A percentile compares a stretch with the other conserved stretches of the same genome.
phyloP scores from a whole-genome alignment of 306 rosid genomes.

The Cucumis cinereus region DNA sequence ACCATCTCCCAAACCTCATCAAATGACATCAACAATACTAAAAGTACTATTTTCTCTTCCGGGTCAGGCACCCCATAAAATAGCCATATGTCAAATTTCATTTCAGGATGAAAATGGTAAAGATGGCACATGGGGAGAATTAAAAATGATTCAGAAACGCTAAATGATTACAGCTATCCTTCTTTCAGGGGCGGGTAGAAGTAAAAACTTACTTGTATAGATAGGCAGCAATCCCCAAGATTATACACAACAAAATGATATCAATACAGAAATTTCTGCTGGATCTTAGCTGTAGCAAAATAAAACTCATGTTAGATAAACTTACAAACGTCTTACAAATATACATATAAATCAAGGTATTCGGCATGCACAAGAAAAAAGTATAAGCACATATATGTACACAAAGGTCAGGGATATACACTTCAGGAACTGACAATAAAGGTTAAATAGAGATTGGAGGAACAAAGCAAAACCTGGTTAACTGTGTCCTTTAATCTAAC shows the following conservation, averaged over 20 bases:
- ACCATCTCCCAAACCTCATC: background rate
- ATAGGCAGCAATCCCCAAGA: conserved; percentile 97
- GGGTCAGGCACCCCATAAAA: background rate
- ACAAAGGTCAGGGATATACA: background rate
- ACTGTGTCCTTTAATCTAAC: conserved; percentile 92
- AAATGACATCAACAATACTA: background rate
- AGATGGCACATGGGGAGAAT: background rate
- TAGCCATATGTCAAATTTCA: background rate
- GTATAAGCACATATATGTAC: background rate
- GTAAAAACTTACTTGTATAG: conserved; percentile 70
- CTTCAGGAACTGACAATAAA: background rate
- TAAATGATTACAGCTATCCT: background rate
- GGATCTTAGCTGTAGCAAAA: conserved; percentile 71
- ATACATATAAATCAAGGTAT: conserved; percentile 4
- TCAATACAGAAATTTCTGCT: conserved; percentile 96
- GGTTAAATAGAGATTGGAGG: background rate
- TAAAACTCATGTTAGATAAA: conserved; percentile 21
- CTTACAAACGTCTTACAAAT: background rate
- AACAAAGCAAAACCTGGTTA: conserved; percentile 51
- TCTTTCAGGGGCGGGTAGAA: background rate
- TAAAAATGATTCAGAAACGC: background rate
- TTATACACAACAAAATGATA: conserved; percentile 74
- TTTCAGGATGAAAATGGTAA: background rate
- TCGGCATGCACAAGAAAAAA: background rate
- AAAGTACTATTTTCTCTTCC: too few species aligned